A percentile compares a stretch with the other conserved stretches of the same genome.
phyloP scores from a whole-genome alignment of 2,329 filamentous ascomycete genomes.

The Penicillium sp. region DNA sequence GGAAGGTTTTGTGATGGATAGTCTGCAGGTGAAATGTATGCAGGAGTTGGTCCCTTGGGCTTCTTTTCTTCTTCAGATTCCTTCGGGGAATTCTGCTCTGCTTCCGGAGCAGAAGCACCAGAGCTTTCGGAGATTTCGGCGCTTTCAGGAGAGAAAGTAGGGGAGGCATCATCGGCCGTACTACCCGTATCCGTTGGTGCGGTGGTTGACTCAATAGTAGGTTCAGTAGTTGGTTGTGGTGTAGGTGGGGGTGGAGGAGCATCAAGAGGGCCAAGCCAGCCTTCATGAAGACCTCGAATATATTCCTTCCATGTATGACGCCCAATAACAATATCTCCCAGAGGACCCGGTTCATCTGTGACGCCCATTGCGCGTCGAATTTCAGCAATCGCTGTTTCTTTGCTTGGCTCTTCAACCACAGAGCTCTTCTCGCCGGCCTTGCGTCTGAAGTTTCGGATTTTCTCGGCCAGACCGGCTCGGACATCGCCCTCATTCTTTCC shows the following conservation, averaged over 20 bases:
- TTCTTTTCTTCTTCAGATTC: constrained; percentile 47
- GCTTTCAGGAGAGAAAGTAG: not conserved
- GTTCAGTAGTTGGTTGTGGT: constrained; percentile 11
- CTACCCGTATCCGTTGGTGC: constrained; percentile 1
- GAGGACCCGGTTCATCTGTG: constrained; percentile 66
- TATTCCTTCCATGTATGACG: constrained; percentile 98
- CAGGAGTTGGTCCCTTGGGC: constrained; percentile 58
- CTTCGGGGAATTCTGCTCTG: constrained; percentile 23
- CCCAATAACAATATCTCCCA: constrained; percentile 84
- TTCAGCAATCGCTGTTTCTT: constrained; percentile 59
- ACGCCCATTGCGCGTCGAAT: constrained; percentile 65
- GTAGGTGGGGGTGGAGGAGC: constrained; percentile 28
- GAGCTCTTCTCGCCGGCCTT: constrained; percentile 56
- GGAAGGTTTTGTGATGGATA: constrained; percentile 67
- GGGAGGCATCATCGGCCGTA: constrained; percentile 19
- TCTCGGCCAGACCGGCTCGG: constrained; percentile 78
- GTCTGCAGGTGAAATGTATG: constrained; percentile 69
- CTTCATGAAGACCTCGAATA: constrained; percentile 85
- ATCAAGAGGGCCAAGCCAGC: constrained; percentile 84
- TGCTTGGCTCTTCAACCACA: constrained; percentile 41
- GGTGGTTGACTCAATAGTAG: constrained; percentile 16
- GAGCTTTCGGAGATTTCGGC: constrained; percentile 15
- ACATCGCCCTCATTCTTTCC: constrained; percentile 91
- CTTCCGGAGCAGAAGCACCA: constrained; percentile 22
- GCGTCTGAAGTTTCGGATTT: constrained; percentile 64